These are phyloP conservation scores for Trapa bicornis DNA, from an alignment of 345 rosid species.

Conservation along the genomic window DNA sequence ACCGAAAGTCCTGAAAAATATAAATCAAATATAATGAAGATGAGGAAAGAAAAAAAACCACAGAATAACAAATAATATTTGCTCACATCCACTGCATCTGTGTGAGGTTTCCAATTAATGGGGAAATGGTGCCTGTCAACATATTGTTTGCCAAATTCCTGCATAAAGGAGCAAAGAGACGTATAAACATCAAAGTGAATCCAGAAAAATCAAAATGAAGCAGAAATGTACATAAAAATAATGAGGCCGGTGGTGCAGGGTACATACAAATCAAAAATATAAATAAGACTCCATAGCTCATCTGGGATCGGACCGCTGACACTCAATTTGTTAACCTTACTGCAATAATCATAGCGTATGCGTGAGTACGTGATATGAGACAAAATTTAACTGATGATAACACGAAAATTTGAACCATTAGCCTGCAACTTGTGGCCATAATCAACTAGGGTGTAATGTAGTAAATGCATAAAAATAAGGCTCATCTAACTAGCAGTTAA, in stretches of 20 bases:
- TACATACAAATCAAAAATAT: slow-evolving; percentile 28
- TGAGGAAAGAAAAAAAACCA: neutral
- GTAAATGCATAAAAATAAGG: no score
- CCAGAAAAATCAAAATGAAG: no score
- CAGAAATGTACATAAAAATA: no score
- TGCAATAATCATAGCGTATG: slow-evolving; percentile 6
- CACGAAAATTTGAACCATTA: no score
- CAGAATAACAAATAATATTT: no score
- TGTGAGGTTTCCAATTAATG: slow-evolving; percentile 31
- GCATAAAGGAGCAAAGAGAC: neutral
- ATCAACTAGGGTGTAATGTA: no score
- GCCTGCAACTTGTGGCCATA: no score
- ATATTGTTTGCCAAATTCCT: slow-evolving; percentile 34
- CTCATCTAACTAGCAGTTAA: no score
- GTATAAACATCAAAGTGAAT: neutral
- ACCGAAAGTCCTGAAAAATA: slow-evolving; percentile 33
- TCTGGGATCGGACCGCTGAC: slow-evolving; percentile 31
- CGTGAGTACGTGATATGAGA: neutral
- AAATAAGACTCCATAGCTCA: slow-evolving; percentile 39
- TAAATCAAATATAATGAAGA: no score
- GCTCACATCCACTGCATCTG: slow-evolving; percentile 51
- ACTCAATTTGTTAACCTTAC: slow-evolving; percentile 22
- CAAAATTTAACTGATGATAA: no score
- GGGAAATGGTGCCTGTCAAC: slow-evolving; percentile 34
- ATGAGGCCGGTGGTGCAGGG: no score